Base-by-base conservation (phyloP, 2,329 filamentous ascomycete species). In the Boeremia lycopersici region DNA sequence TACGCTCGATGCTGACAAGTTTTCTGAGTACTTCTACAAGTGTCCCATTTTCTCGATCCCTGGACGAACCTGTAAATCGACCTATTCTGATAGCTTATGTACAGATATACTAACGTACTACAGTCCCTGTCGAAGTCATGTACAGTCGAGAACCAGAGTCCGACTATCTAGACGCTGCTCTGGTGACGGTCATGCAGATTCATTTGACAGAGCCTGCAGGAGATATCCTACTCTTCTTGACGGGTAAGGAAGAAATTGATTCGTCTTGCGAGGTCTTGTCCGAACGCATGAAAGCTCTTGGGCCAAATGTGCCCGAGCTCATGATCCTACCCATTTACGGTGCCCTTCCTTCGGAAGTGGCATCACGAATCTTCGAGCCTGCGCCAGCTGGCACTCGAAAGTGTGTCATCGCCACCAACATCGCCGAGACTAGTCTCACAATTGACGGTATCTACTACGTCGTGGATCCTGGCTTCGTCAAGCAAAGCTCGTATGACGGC, bases 401-500 rank as follows among this genome's bases (percentile, higher is more conserved):
- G 76, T 92, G 98, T 1, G 91, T 99, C 55, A 96, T 99, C 71
- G 95, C 95, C 2, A 99, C 95, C 31, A 99, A 99, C 67, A 99
- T 99, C 69, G 95, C 95, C 0, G 95, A 99, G 72, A 99, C 95
- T 0, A 96, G 91, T 49, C 95, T 99, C 70, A 99, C 95, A 0
- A 98, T 99, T 61, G 95, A 99, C 71, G 90, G 93, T 43, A 96
- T 99, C 62, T 97, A 93, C 78, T 98, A 96, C 70, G 96, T 99
- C 15, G 88, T 99, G 13, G 95, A 99, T 68, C 93, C 95, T 2
- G 95, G 95, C 1, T 99, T 98, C 64, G 93, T 97, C 57, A 99
- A 99, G 79, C 93, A 98, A 72, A 97, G 95, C 64, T 93, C 91
- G 1, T 99, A 97, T 71, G 93, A 99, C 70, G 90, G 93, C 0